phyloP scores from a whole-genome alignment of 768 basidiomycete species.

The Mycena leptocephala region DNA sequence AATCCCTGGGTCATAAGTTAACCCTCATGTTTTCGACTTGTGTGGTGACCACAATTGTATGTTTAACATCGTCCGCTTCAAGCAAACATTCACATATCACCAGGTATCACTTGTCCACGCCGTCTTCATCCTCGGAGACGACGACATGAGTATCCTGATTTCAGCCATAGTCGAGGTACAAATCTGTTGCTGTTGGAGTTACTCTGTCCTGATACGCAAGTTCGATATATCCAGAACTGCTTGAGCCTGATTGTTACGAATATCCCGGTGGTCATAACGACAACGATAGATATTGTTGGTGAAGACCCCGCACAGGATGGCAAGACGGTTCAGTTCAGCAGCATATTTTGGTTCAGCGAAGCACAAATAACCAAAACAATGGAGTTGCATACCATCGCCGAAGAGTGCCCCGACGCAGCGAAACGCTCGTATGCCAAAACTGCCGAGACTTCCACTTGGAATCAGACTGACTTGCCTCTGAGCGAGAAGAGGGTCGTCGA shows the following conservation, averaged over 20 bases:
- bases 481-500: too few species aligned
- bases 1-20: slow-evolving; percentile 55
- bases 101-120: slow-evolving; percentile 62
- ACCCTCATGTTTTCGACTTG: slow-evolving; percentile 70
- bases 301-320: background rate
- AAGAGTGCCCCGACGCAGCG: too few species aligned
- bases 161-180: slow-evolving; percentile 60
- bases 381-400: too few species aligned
- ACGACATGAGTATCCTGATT: slow-evolving; percentile 48
- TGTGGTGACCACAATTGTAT: slow-evolving; percentile 62
- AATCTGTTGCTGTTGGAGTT: too few species aligned
- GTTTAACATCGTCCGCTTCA: too few species aligned
- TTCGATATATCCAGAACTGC: slow-evolving; percentile 47
- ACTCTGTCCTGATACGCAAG: too few species aligned
- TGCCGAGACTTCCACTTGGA: too few species aligned
- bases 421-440: too few species aligned
- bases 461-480: too few species aligned
- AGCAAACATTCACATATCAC: background rate
- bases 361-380: background rate
- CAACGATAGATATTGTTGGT: background rate
- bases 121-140: slow-evolving; percentile 51
- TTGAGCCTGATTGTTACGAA: slow-evolving; percentile 57
- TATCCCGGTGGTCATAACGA: slow-evolving; percentile 54
- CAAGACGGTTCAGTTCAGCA: background rate
- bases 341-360: background rate